Percentiles rank a stretch among this genome's conserved stretches.
Conservation (phyloP, 305 asterid genomes). For the Fraxinus velutina region DNA sequence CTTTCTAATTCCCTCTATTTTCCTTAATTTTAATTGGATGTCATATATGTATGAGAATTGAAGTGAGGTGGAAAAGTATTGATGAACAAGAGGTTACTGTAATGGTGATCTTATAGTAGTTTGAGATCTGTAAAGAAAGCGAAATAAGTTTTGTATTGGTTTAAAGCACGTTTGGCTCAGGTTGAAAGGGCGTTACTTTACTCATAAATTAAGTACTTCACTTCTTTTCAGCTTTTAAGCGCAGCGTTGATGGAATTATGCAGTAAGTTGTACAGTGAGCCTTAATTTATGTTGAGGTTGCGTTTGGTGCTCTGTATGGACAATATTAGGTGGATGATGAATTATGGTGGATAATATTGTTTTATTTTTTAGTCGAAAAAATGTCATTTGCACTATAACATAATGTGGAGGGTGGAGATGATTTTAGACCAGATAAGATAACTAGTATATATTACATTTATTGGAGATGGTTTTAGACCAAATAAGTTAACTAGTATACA, state of each 20-base stretch:
- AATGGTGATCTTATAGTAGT: neutral
- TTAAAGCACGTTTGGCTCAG: neutral
- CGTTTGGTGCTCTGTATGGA: neutral
- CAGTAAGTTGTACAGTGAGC: neutral
- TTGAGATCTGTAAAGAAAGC: neutral
- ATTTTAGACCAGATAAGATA: neutral
- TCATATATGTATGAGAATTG: neutral
- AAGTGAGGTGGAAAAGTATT: neutral
- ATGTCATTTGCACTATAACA: neutral
- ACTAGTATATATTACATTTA: neutral
- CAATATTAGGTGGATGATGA: neutral
- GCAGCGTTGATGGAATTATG: neutral
- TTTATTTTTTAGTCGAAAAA: no score
- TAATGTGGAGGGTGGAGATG: neutral
- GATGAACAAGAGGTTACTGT: conserved; percentile 4
- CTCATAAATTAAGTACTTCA: neutral
- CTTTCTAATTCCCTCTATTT: neutral
- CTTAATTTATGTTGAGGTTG: neutral
- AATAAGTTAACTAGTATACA: neutral
- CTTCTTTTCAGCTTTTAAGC: neutral
- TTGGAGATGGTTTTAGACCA: neutral
- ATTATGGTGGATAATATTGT: neutral
- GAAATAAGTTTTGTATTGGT: neutral
- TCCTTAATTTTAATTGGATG: neutral
- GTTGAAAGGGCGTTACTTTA: neutral